A percentile compares a stretch with the other conserved stretches of the same genome.
phyloP scores from a whole-genome alignment of 1,284 basidiomycete species.

The Heliocybe sulcata region DNA sequence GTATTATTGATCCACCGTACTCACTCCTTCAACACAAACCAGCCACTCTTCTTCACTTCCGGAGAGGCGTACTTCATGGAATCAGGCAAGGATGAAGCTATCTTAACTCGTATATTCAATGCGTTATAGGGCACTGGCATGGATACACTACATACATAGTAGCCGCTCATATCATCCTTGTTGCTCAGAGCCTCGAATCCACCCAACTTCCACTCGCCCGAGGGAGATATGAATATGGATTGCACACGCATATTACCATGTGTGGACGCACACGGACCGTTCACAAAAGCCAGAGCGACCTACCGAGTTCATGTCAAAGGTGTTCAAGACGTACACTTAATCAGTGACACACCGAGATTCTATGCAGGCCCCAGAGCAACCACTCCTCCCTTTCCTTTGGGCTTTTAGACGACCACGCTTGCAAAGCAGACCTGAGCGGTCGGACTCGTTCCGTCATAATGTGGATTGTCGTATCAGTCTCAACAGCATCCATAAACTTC shows the following conservation, averaged over 20 bases:
- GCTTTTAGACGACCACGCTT: constrained; percentile 57
- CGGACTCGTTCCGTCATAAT: constrained; percentile 93
- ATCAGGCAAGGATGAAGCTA: constrained; percentile 30
- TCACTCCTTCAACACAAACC: constrained; percentile 80
- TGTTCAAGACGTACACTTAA: constrained; percentile 1
- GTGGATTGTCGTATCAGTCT: constrained; percentile 82
- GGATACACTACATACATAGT: constrained; percentile 59
- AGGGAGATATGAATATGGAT: constrained; percentile 83
- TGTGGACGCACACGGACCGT: constrained; percentile 78
- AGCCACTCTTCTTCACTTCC: constrained; percentile 89
- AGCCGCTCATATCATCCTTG: constrained; percentile 66
- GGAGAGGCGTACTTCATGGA: constrained; percentile 62
- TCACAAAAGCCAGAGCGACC: constrained; percentile 90
- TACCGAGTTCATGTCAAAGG: constrained; percentile 23
- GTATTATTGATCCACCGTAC: constrained; percentile 13
- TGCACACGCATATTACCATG: constrained; percentile 82
- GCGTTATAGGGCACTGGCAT: not conserved
- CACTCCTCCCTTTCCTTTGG: constrained; percentile 75
- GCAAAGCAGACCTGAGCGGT: constrained; percentile 64
- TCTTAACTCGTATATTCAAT: constrained; percentile 11
- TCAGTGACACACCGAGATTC: constrained; percentile 76
- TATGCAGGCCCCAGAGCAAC: constrained; percentile 91
- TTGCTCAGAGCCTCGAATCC: constrained; percentile 91
- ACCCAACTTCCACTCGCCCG: constrained; percentile 94
- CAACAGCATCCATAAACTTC: constrained; percentile 90